Evolutionary conservation across 345 rosid genomes (phyloP), one percentile per base, ranked within the genome.

Genomic region (Raphanus sativus): DNA sequence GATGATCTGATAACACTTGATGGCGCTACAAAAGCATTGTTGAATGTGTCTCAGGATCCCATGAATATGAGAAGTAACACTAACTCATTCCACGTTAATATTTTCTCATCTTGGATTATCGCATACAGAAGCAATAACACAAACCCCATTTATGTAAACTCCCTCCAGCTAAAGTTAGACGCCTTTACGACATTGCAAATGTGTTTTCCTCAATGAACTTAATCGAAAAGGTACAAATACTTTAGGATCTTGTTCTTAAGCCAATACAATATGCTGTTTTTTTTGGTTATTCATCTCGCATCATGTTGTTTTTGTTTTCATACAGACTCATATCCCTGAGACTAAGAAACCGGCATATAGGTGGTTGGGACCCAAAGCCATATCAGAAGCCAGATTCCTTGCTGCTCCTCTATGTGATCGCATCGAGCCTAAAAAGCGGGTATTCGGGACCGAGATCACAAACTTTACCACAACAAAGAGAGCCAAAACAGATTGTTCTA

Each of bases 151-250:
- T 34, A 4, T 69, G 65, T 13, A 12, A 73, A 45, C 59, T 75
- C 24, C 74, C 25, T 81, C 85, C 91, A 92, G 98, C 92, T 68
- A 92, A 89, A 86, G 85, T 90, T 54, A 85, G 98, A 80, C 87
- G 96, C 66, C 82, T 90, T 15, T 90, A 92, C 74, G 98, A 90
- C 83, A 88, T 92, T 66, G 98, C 92, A 58, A 92, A 92, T 81
- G 92, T 90, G 67, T 86, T 90, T 73, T 84, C 96, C 66, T 90
- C 94, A 4, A 82, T 90, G 83, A 86, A 87, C 62, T 73, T 92
- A 70, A 90, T 92, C 36, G 92, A 92, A 65, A 92, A 92, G 98
- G 96, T 92, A 85, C 7, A 15, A 3, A 2, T 62, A 42, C 62
- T 59, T 16, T 29, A 56, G 0, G 13, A 58, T 2, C 36, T 21